phyloP scores from a whole-genome alignment of 2,329 filamentous ascomycete species.

The Phaeosphaeriaceae sp. region DNA sequence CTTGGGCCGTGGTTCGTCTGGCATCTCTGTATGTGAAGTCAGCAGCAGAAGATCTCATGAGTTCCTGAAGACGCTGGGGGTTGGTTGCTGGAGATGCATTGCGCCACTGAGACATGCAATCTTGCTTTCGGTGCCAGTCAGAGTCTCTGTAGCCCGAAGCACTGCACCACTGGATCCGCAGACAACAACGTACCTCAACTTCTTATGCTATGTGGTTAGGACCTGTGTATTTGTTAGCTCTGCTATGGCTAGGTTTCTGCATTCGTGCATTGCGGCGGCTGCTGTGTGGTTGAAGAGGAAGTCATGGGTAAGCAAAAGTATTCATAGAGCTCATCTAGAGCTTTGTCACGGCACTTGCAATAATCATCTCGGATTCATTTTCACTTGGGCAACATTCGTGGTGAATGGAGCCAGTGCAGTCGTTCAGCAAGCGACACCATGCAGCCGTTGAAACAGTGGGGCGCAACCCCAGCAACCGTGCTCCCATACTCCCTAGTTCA shows the following conservation, averaged over 20 bases:
- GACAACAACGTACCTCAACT: background rate
- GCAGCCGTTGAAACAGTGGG: slow-evolving; percentile 9
- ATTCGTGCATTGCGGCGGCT: background rate
- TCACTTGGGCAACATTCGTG: background rate
- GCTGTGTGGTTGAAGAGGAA: background rate
- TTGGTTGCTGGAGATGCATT: slow-evolving; percentile 1
- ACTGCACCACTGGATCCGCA: background rate
- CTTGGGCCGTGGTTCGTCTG: background rate
- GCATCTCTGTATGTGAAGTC: background rate
- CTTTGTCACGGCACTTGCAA: background rate
- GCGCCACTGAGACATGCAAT: background rate
- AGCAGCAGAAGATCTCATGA: background rate
- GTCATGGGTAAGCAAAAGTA: background rate
- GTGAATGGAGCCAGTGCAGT: slow-evolving; percentile 1
- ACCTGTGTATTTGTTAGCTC: background rate
- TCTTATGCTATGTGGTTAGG: background rate
- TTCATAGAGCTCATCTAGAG: background rate
- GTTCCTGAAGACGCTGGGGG: slow-evolving; percentile 1
- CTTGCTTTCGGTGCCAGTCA: background rate
- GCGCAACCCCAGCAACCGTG: slow-evolving; percentile 22
- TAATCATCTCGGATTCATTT: background rate
- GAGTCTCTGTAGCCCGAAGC: background rate
- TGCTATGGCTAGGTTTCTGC: background rate
- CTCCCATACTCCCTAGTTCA: slow-evolving; percentile 2
- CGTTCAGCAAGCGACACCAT: slow-evolving; percentile 2